Base-by-base conservation (phyloP, 352 stramenopile genomes). In the Globisporangium ultimum region DNA sequence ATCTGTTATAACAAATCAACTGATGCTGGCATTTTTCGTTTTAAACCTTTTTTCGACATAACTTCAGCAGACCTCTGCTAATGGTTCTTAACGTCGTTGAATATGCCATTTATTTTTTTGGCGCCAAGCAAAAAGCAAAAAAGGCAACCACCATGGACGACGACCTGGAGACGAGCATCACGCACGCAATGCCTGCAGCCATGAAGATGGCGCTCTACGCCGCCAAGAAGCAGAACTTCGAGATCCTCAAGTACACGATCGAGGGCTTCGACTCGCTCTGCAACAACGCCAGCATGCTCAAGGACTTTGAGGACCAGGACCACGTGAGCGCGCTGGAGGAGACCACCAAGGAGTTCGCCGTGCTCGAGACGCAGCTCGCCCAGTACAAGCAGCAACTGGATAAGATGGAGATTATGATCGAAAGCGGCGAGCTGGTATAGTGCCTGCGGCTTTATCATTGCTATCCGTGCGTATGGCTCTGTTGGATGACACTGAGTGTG, bases 181-280 rank as follows among this genome's bases (percentile, higher is more conserved):
- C 76, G 60, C 78, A 70, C 46, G 80, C 80, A 60, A 68, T 89
- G 68, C 82, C 82, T 7, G 75, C 65, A 41, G 78, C 78, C 52
- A 72, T 89, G 49, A 92, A 92, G 68, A 92, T 89, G 78, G 71
- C 76, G 48, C 64, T 92, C 50, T 89, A 86, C 54, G 70, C 76
- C 32, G 77, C 80, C 43, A 88, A 88, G 61, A 88, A 90, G 64
- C 81, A 93, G 64, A 70, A 72, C 28, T 74, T 80, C 50, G 86
- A 93, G 50, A 60, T 95, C 48, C 68, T 83, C 36, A 95, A 93
- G 66, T 86, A 78, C 60, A 67, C 76, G 49, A 68, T 91, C 48
- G 84, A 93, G 57, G 83, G 78, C 48, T 53, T 88, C 47, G 76
- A 88, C 36, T 81, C 78, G 49, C 66, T 91, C 49, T 78, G 70